Base-by-base conservation (phyloP, 2,329 filamentous ascomycete species). In the Fonsecaea monophora region DNA sequence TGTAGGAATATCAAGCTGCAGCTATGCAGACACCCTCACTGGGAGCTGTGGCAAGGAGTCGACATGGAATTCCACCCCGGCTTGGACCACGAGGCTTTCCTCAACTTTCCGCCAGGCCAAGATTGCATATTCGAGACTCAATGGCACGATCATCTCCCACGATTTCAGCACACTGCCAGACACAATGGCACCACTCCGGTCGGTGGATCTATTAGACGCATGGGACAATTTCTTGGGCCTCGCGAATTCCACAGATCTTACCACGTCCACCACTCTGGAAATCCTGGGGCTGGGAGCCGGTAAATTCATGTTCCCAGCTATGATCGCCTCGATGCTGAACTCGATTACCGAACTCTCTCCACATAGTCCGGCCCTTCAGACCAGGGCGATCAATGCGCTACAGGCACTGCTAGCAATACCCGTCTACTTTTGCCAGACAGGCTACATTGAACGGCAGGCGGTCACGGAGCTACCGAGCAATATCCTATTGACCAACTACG, bases 251-350 rank as follows among this genome's bases (percentile, higher is more conserved):
- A 48, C 42, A 21, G 42, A 48, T 18, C 42, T 48, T 2, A 48
- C 42, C 7, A 48, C 42, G 21, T 48, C 42, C 5, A 48, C n/a
- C n/a, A 48, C n/a, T 21, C 42, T 48, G 42, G 42, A 48, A 48
- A 48, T 48, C n/a, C 10, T 48, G n/a, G 42, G 42, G n/a, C 10
- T 48, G n/a, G 42, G 42, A 21, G 42, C 42, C 21, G 42, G 42
- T 6, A 48, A 48, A 21, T 48, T 48, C 42, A 48, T 48, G 42
- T 48, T 48, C n/a, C 42, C 42, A 48, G 42, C 42, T 9, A 48
- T 48, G 42, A 48, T 48, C n/a, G 42, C n/a, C 3, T 48, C 42
- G 42, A 48, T 48, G 42, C n/a, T 48, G 21, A 48, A 48, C 21
- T 18, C 42, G 4, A 48, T 48, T 18, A 21, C 42, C n/a, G 42